Conservation (phyloP, 768 basidiomycete species). For the Clathrus columnatus region DNA sequence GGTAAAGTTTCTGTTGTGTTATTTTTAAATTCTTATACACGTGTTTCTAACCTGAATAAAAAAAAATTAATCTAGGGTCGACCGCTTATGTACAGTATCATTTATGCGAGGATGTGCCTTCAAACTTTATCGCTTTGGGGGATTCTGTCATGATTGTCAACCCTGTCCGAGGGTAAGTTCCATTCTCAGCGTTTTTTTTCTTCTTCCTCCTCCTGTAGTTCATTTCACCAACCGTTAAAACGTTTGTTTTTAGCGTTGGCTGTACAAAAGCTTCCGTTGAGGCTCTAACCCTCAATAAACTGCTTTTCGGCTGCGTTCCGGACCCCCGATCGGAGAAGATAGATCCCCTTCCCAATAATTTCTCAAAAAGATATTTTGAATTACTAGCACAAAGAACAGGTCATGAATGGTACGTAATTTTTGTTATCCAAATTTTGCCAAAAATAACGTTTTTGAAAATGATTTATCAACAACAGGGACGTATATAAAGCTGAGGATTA, state of each 20-base stretch:
- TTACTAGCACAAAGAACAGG: constrained; percentile 7
- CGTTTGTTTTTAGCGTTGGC: constrained; percentile 15
- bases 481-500: constrained; percentile 12
- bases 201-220: too few relatives aligned
- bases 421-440: not conserved
- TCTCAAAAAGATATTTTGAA: constrained; percentile 11
- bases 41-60: too few relatives aligned
- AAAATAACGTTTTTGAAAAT: not conserved
- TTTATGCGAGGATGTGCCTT: constrained; percentile 12
- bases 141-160: constrained; percentile 18
- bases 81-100: constrained; percentile 15
- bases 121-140: constrained; percentile 18
- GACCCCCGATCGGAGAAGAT: not conserved
- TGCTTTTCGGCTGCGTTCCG: constrained; percentile 1
- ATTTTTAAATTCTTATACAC: not conserved
- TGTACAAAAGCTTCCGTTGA: constrained; percentile 16
- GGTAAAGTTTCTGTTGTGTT: too few relatives aligned
- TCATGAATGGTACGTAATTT: not conserved
- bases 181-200: too few relatives aligned
- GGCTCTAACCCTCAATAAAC: constrained; percentile 11
- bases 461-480: not conserved
- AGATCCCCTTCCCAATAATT: constrained; percentile 9
- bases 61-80: too few relatives aligned
- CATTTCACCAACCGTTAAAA: too few relatives aligned
- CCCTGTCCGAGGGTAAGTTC: constrained; percentile 17